Conservation (phyloP, 225 moss, liverwort and hornwort species). For the Climacium dendroides region DNA sequence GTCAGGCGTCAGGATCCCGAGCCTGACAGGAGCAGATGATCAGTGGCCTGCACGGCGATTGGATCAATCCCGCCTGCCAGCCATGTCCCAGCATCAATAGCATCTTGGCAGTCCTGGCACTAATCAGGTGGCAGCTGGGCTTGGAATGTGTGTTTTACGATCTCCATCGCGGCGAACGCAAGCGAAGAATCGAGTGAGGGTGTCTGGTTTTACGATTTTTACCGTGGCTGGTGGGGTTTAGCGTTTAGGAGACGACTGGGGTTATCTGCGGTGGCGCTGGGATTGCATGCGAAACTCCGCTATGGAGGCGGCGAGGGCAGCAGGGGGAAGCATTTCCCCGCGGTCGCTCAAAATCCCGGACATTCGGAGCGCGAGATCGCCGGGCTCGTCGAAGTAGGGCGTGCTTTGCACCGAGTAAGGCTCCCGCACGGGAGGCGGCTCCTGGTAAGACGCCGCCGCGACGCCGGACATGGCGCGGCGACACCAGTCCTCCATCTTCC, state of each 20-base stretch:
- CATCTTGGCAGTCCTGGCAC: neutral
- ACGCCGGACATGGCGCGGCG: slow-evolving; percentile 33
- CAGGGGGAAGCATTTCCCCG: slow-evolving; percentile 48
- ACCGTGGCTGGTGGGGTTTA: neutral
- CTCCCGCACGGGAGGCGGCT: slow-evolving; percentile 41
- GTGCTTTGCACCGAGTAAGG: slow-evolving; percentile 40
- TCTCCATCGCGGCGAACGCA: neutral
- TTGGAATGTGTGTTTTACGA: neutral
- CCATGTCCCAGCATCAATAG: neutral
- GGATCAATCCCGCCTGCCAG: neutral
- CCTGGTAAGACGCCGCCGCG: slow-evolving; percentile 18
- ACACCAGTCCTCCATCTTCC: slow-evolving; percentile 58
- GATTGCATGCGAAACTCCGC: slow-evolving; percentile 36
- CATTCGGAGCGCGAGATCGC: slow-evolving; percentile 30
- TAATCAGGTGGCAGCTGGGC: neutral
- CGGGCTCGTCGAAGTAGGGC: slow-evolving; percentile 25
- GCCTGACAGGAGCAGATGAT: neutral
- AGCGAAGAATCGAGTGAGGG: neutral
- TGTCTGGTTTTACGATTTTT: neutral
- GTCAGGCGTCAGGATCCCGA: neutral
- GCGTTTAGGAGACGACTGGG: neutral
- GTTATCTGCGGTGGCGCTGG: slow-evolving; percentile 32
- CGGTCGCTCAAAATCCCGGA: slow-evolving; percentile 38
- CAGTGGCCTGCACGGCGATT: neutral
- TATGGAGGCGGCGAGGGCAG: slow-evolving; percentile 39